phyloP scores from a whole-genome alignment of 495 filamentous ascomycete species.

The Gamarada debralockiae region DNA sequence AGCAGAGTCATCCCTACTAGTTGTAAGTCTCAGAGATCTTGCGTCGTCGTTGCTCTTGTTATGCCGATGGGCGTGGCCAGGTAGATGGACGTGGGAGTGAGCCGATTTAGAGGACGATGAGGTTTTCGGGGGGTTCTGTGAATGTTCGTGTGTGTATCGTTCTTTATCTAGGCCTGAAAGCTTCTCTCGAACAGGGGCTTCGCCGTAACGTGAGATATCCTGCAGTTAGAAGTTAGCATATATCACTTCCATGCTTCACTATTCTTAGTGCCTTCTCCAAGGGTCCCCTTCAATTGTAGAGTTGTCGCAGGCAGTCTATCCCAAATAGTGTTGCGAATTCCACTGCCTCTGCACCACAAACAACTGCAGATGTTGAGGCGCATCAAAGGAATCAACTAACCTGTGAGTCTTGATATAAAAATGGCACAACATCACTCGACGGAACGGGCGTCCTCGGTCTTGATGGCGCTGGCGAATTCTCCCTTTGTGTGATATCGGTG shows the following conservation, averaged over 20 bases:
- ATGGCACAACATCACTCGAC: slow-evolving; percentile 91
- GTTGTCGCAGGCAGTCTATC: not conserved
- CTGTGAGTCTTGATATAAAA: slow-evolving; percentile 87
- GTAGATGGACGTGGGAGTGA: slow-evolving; percentile 17
- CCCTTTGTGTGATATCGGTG: slow-evolving; percentile 49
- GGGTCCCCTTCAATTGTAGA: too few relatives aligned
- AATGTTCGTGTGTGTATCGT: slow-evolving; percentile 50
- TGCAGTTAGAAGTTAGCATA: slow-evolving; percentile 29
- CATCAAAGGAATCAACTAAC: slow-evolving; percentile 14
- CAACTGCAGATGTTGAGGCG: not conserved
- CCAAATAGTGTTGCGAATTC: not conserved
- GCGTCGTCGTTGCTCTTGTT: slow-evolving; percentile 72
- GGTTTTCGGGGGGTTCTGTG: slow-evolving; percentile 41
- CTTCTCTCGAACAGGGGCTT: slow-evolving; percentile 73
- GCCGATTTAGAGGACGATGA: slow-evolving; percentile 48
- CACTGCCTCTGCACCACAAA: not conserved
- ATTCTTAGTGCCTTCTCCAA: not conserved
- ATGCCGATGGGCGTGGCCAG: slow-evolving; percentile 61
- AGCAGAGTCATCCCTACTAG: slow-evolving; percentile 67
- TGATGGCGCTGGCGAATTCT: slow-evolving; percentile 63
- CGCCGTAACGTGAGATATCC: slow-evolving; percentile 79
- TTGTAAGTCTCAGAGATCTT: slow-evolving; percentile 55
- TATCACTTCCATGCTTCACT: not conserved
- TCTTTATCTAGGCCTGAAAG: slow-evolving; percentile 67
- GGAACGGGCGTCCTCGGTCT: slow-evolving; percentile 80